phyloP scores from a whole-genome alignment of 495 filamentous ascomycete species.

The Xylaria castorea region DNA sequence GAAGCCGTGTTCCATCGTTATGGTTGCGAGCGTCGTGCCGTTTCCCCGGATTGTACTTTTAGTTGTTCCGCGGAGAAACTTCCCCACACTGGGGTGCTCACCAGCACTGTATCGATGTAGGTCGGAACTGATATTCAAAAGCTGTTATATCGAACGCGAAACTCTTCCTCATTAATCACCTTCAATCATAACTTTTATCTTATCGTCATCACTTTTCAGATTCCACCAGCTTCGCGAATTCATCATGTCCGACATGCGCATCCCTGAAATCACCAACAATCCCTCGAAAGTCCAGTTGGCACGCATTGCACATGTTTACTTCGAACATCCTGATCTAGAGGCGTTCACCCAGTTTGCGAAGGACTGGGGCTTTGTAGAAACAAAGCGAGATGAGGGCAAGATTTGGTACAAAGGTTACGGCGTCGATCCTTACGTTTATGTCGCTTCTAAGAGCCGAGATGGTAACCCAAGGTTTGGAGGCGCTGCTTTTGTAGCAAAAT shows the following conservation, averaged over 20 bases:
- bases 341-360: constrained; percentile 43
- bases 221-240: constrained; percentile 10
- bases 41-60: constrained; percentile 18
- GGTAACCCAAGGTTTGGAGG: constrained; percentile 44
- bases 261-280: constrained; percentile 27
- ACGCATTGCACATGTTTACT: constrained; percentile 52
- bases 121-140: background rate
- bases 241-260: constrained; percentile 30
- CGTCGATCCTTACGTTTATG: constrained; percentile 54
- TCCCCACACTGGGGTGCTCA: background rate
- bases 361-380: constrained; percentile 53
- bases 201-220: background rate
- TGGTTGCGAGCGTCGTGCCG: background rate
- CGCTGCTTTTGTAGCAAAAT: constrained; percentile 48
- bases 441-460: constrained; percentile 35
- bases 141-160: background rate
- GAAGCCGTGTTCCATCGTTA: background rate
- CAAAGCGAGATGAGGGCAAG: constrained; percentile 39
- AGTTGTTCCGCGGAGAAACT: constrained; percentile 37
- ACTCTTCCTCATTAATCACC: background rate
- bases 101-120: background rate
- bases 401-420: constrained; percentile 56
- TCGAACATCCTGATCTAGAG: constrained; percentile 47
- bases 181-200: background rate
- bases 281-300: constrained; percentile 44